Percentiles rank a stretch among this genome's conserved stretches.
Conservation (phyloP, 2,329 filamentous ascomycete genomes). For the Bipolaris zeicola region DNA sequence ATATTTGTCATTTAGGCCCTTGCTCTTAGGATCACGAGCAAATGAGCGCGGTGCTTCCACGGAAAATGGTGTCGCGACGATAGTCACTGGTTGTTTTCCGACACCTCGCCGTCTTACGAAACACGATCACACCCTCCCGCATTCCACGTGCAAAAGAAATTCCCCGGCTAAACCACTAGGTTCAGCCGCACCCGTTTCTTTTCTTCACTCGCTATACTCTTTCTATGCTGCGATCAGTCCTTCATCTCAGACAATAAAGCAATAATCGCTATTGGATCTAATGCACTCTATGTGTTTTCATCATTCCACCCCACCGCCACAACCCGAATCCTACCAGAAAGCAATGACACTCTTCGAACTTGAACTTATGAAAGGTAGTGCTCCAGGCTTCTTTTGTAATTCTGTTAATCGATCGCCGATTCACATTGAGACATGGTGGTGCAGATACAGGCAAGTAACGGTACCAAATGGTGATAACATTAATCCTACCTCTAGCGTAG, state of each 20-base stretch:
- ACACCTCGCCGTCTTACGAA: constrained; percentile 1
- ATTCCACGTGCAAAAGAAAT: background rate
- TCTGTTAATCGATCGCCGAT: background rate
- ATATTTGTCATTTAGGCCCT: background rate
- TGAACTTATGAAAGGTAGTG: background rate
- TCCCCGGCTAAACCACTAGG: background rate
- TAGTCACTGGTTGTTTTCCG: background rate
- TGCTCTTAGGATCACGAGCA: background rate
- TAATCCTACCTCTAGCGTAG: background rate
- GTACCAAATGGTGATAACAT: background rate
- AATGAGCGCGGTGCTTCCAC: background rate
- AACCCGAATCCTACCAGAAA: background rate
- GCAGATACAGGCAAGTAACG: background rate
- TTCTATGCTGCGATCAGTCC: background rate
- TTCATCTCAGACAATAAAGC: constrained; percentile 11
- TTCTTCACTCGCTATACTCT: background rate
- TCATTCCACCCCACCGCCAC: background rate
- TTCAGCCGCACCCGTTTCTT: constrained; percentile 1
- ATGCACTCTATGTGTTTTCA: background rate
- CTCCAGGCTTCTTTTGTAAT: background rate
- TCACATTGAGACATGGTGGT: background rate
- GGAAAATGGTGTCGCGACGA: background rate
- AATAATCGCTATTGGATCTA: background rate
- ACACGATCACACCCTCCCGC: background rate
- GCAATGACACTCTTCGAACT: background rate